Evolutionary conservation across 345 rosid genomes (phyloP).

Genomic region (Adansonia digitata): DNA sequence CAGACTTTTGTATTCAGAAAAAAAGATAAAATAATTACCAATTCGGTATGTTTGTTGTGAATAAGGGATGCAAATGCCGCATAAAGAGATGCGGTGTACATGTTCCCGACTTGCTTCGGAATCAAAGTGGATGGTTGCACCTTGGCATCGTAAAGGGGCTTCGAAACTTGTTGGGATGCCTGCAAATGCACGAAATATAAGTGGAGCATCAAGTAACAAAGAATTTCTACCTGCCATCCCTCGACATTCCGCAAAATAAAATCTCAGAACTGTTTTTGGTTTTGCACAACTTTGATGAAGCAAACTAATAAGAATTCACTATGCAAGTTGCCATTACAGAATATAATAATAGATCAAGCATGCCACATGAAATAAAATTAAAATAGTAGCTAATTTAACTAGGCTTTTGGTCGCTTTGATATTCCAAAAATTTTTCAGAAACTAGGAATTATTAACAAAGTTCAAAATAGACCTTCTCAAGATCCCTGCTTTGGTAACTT

Average conservation of each 20-base stretch:
- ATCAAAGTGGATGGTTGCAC: slow-evolving; percentile 84
- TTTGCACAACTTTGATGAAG: neutral
- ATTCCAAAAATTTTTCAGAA: neutral
- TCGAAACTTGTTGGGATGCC: slow-evolving; percentile 88
- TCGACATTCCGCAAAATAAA: neutral
- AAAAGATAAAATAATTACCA: slow-evolving; percentile 48
- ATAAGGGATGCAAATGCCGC: slow-evolving; percentile 93
- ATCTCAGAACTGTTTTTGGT: neutral
- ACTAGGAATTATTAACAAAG: neutral
- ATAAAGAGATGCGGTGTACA: slow-evolving; percentile 97
- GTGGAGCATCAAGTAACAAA: slow-evolving; percentile 12
- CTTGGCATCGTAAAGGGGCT: slow-evolving; percentile 78
- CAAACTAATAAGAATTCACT: neutral
- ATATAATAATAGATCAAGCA: neutral
- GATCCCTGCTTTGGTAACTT: slow-evolving; percentile 95
- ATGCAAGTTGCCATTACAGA: neutral
- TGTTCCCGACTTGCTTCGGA: slow-evolving; percentile 98
- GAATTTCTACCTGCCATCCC: slow-evolving; percentile 1
- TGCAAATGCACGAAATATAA: slow-evolving; percentile 24
- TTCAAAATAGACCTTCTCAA: slow-evolving; percentile 71
- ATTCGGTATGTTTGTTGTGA: slow-evolving; percentile 60
- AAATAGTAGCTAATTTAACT: neutral
- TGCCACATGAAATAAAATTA: neutral
- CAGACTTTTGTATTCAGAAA: neutral
- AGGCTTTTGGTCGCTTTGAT: neutral